These are phyloP conservation scores for Pyropia haitanensis DNA, from an alignment of 23 red algal genomes.

Conservation along the genomic window DNA sequence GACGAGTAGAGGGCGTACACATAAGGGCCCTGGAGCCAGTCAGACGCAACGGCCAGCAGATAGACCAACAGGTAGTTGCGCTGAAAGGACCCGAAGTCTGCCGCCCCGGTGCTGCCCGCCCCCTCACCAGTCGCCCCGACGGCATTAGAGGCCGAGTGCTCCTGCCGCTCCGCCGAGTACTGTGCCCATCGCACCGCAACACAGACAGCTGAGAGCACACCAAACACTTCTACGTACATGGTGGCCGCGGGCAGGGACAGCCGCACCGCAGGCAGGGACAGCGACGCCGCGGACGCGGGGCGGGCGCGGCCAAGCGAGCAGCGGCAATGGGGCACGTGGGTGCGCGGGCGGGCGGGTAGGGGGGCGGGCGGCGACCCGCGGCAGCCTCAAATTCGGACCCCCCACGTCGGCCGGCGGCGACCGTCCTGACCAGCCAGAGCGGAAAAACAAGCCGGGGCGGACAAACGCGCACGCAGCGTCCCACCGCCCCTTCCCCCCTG, in stretches of 20 bases:
- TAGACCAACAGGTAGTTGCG: conserved; percentile 83
- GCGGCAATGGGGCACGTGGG: too few relatives aligned
- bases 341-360: too few relatives aligned
- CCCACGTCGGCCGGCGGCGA: too few relatives aligned
- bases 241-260: background rate
- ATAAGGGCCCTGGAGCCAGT: conserved; percentile 97
- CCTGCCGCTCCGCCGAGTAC: conserved; percentile 8
- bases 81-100: conserved; percentile 63
- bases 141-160: background rate
- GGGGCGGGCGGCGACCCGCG: too few relatives aligned
- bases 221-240: conserved; percentile 56
- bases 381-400: too few relatives aligned
- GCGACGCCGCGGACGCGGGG: too few relatives aligned
- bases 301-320: too few relatives aligned
- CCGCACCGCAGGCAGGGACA: too few relatives aligned
- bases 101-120: background rate
- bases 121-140: background rate
- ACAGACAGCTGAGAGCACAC: conserved; percentile 16
- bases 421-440: too few relatives aligned
- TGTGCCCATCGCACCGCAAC: conserved; percentile 31
- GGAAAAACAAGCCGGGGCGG: too few relatives aligned
- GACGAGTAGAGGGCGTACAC: conserved; percentile 93
- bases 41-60: conserved; percentile 58
- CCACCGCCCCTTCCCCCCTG: too few relatives aligned
- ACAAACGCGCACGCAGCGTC: too few relatives aligned